Base-by-base conservation (phyloP, 257 asterid species). In the Catharanthus roseus region DNA sequence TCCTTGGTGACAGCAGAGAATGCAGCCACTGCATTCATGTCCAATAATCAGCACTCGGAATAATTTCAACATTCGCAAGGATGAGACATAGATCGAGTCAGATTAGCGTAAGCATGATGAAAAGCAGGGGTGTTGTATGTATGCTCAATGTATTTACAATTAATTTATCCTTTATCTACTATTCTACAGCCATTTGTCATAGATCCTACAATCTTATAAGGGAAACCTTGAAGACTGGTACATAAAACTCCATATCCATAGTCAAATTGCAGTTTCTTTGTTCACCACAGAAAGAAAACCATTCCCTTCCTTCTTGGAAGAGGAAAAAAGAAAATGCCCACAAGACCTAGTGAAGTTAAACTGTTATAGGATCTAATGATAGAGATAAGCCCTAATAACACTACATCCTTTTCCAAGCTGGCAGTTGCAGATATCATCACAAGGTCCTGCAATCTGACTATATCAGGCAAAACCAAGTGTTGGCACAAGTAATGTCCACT, bases 1-100 rank as follows among this genome's bases (percentile, higher is more conserved):
- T 93, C 45, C 92, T 90, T 0, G 97, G 96, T 72, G 92, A 85
- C 58, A 93, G 82, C 74, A 93, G 78, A 2, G 88, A 79, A 78
- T 84, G 88, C 73, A 87, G 84, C 97, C 98, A 89, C 97, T 93
- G 95, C 85, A 79, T 50, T 69, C 42, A 63, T 66, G 57, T 33
- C 54, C 53, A 15, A 73, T 82, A 67, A 81, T 65, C 60, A 26
- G 51, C 57, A 34, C 61, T 23, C 72, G 18, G n/a, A 74, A 73
- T 42, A 21, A 68, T 50, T 50, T 53, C 65, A 38, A 28, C 31
- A 54, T 67, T 34, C 44, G 64, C 33, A 45, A 8, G 24, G 56
- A 57, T 5, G 34, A 67, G 62, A 12, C 18, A 34, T 21, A 24
- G 1, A 56, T 8, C 38, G 1, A 33, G 19, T n/a, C 28, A 68